Base-by-base conservation (phyloP, 805 yeast genomes). In the Kuraishia piskuri region DNA sequence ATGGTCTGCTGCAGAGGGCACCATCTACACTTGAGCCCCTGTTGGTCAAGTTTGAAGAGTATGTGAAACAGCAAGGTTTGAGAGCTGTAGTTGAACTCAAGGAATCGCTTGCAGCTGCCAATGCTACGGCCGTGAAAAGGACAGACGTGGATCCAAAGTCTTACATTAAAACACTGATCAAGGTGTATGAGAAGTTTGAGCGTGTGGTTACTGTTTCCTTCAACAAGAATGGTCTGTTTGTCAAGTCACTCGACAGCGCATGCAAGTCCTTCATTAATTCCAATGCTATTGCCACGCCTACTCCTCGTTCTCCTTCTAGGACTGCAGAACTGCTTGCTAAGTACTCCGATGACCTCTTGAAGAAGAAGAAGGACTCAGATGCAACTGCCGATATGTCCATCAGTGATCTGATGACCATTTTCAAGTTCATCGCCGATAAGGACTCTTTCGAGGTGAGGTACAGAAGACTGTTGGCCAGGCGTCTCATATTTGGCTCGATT, bases 401-500 rank as follows among this genome's bases (percentile, higher is more conserved):
- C 49, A 91, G 87, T 60, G 94, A 91, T 63, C 79, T 94, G 61
- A 88, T 92, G 88, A 80, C 84, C 17, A 76, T 94, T 24, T 89
- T 94, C 75, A 85, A 84, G 63, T 92, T 88, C 65, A 78, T 95
- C 55, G 90, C 88, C 48, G 98, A 94, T 67, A 91, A 90, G 68
- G 98, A 95, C 72, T 88, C 94, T 46, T 95, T 94, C 70, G 98
- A 94, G 71, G 86, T 85, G 56, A 87, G 88, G 72, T 94, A 94
- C 69, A 83, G 97, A 68, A 82, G 97, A 57, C 75, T 86, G 64
- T 77, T 94, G 61, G 92, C 98, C 10, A 88, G 86, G 66, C 81
- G 99, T 66, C 78, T 94, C 60, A 91, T 94, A 62, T 86, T 87
- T 64, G 87, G 90, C 60, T 82, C 94, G 20, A 86, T 96, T 2